Conservation (phyloP, 768 basidiomycete species). For the Boletales sp. region DNA sequence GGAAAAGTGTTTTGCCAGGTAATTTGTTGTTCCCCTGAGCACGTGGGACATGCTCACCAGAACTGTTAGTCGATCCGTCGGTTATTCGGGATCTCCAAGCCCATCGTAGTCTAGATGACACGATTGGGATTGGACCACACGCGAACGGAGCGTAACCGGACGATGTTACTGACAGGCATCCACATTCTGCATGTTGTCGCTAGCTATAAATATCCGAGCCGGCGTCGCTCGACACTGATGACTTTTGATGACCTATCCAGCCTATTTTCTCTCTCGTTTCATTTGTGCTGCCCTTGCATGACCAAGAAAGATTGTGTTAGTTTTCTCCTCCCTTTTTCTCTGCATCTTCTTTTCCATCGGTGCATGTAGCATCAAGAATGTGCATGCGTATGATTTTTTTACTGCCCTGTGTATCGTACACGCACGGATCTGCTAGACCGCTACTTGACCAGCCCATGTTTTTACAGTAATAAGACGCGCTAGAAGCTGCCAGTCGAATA, state of each 20-base stretch:
- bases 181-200: conserved; percentile 14
- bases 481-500: conserved; percentile 1
- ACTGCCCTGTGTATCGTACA: conserved; percentile 20
- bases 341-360: conserved; percentile 5
- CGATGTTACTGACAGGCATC: conserved; percentile 12
- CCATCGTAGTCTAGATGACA: conserved; percentile 77
- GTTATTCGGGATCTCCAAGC: conserved; percentile 87
- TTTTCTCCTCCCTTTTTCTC: conserved; percentile 9
- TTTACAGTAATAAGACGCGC: neutral
- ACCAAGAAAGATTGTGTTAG: conserved; percentile 12
- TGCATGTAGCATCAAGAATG: conserved; percentile 24
- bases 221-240: conserved; percentile 20
- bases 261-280: conserved; percentile 15
- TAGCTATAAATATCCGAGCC: conserved; percentile 23
- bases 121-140: conserved; percentile 29
- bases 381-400: conserved; percentile 25
- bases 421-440: conserved; percentile 25
- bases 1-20: conserved; percentile 95
- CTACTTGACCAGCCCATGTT: neutral
- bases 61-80: conserved; percentile 71
- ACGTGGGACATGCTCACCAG: conserved; percentile 10
- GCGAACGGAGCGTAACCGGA: conserved; percentile 26
- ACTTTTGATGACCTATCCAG: conserved; percentile 27
- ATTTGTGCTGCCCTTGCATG: conserved; percentile 18
- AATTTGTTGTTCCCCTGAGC: conserved; percentile 14